phyloP scores from a whole-genome alignment of 83 land plant genomes.

The Diphasiastrum complanatum region DNA sequence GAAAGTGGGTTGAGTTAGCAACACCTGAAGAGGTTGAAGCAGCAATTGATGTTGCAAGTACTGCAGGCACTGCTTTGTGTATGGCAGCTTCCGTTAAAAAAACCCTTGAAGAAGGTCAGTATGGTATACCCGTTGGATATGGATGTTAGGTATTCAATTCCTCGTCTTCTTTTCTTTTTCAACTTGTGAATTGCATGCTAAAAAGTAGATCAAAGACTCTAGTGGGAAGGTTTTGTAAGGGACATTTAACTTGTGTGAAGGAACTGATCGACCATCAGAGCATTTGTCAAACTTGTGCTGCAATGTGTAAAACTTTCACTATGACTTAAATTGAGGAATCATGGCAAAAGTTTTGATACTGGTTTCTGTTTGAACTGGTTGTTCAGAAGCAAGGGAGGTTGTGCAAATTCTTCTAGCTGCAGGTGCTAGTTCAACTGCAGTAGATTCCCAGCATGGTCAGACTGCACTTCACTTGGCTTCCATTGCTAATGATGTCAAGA shows the following conservation, averaged over 20 bases:
- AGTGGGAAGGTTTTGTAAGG: too few species aligned
- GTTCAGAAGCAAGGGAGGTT: conserved; percentile 74
- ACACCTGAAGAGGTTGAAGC: conserved; percentile 53
- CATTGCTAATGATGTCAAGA: conserved; percentile 72
- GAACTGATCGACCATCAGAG: not conserved
- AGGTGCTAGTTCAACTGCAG: conserved; percentile 73
- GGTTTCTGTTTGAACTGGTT: not conserved
- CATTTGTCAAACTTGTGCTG: not conserved
- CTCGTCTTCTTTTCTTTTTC: not conserved
- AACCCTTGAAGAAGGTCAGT: conserved; percentile 73
- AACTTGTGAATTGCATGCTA: too few species aligned
- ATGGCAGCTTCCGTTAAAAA: conserved; percentile 92
- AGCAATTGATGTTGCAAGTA: conserved; percentile 71
- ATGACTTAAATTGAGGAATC: not conserved
- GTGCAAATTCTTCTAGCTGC: conserved; percentile 67
- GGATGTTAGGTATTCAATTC: not conserved
- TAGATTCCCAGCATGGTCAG: conserved; percentile 54
- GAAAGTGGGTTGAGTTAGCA: conserved; percentile 82
- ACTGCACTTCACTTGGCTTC: conserved; percentile 84
- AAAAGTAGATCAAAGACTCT: not conserved
- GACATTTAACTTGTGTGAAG: too few species aligned
- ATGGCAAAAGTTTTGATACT: not conserved
- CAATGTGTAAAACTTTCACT: too few species aligned
- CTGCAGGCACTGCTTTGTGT: conserved; percentile 73
- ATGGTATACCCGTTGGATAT: not conserved